These are phyloP conservation scores for Bathelium albidoporum DNA, from an alignment of 495 filamentous ascomycete species.

Conservation along the genomic window DNA sequence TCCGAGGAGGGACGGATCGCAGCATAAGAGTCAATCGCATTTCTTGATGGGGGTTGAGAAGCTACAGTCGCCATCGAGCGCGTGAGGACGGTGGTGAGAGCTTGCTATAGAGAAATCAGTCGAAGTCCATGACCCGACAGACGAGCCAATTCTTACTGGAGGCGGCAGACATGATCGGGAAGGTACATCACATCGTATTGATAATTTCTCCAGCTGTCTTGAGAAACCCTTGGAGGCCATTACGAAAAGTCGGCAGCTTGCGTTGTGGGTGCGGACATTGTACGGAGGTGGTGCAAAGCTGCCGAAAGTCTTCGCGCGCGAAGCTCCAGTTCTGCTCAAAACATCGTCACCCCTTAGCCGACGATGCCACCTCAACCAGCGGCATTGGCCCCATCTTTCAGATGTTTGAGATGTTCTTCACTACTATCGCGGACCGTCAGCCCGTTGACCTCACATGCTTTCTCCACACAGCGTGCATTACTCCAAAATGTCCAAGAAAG, in stretches of 20 bases:
- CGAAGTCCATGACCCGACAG: background rate
- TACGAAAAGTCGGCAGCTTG: background rate
- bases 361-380: background rate
- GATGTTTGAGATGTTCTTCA: background rate
- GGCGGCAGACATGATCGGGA: background rate
- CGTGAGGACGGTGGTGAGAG: slow-evolving; percentile 38
- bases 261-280: background rate
- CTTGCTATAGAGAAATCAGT: slow-evolving; percentile 33
- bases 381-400: background rate
- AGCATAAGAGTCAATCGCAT: slow-evolving; percentile 29
- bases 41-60: slow-evolving; percentile 25
- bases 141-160: slow-evolving; percentile 7
- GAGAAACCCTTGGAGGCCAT: slow-evolving; percentile 8
- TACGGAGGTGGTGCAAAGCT: background rate
- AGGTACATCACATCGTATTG: background rate
- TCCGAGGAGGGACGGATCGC: slow-evolving; percentile 21
- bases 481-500: background rate
- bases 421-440: background rate
- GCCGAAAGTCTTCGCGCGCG: background rate
- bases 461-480: background rate
- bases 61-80: slow-evolving; percentile 69
- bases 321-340: background rate
- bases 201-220: background rate
- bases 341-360: background rate
- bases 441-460: background rate